Evolutionary conservation across 345 rosid species (phyloP), one percentile per base, ranked within the genome.

Genomic region (Schrenkiella parvula): DNA sequence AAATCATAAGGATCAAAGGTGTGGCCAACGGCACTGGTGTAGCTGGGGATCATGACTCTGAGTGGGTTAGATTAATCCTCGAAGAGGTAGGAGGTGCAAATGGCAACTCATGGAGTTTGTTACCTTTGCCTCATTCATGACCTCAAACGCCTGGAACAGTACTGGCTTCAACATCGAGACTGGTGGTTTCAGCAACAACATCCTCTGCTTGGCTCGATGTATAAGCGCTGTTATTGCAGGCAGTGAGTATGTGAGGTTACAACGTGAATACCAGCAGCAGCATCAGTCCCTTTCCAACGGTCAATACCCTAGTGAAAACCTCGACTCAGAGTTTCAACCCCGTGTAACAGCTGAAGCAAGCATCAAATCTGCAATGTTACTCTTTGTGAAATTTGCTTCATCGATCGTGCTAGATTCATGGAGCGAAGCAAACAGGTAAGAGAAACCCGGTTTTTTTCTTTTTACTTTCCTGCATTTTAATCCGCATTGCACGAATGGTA

Each of bases 201-300:
- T 92, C 52, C 92, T 92, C 77, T 92, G 97, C 81, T 82, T 95
- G 86, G 93, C 99, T 70, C 92, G 97, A 91, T 95, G 97, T 81
- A 90, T 95, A 21, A 86, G 79, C 64, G 93, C 98, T 47, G 96
- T 95, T 46, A 88, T 95, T 68, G 89, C 96, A 19, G 99, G 98
- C 77, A 90, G 93, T 68, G 99, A 92, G 74, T 78, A 80, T 53
- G 82, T 88, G 67, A 83, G 92, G 80, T 77, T 95, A 83, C 93
- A 90, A 62, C 95, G 91, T 2, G 98, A 92, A 72, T 82, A 86
- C 77, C 96, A 84, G 53, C 97, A 84, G 80, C 85, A 85, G 73
- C 63, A 74, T 58, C 88, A 56, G 54, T 75, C 89, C 55, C 82
- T 85, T 25, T 84, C 96, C 35, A 92, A 88, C 54, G 93, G 99